These are phyloP conservation scores for Candida anglica DNA, from an alignment of 805 yeast species.

Conservation along the genomic window DNA sequence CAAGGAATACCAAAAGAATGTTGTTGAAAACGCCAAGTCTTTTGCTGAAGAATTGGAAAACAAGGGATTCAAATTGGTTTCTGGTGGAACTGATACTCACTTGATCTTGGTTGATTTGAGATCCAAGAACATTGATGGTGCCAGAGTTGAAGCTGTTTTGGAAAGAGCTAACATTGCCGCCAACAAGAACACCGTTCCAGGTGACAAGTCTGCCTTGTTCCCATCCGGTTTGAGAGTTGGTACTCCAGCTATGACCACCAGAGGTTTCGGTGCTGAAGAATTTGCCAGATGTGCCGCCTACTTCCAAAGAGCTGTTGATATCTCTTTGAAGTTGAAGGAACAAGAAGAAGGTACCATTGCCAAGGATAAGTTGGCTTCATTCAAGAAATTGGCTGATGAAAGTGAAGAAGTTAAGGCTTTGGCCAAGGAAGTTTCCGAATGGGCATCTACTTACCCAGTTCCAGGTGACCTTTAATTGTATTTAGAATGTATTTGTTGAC, in stretches of 20 bases:
- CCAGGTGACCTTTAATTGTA: conserved; percentile 62
- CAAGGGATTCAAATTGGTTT: conserved; percentile 77
- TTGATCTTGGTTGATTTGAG: conserved; percentile 88
- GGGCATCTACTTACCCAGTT: conserved; percentile 78
- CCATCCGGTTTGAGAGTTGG: conserved; percentile 98
- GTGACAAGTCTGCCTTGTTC: conserved; percentile 92
- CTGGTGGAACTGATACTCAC: conserved; percentile 96
- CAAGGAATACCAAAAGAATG: conserved; percentile 84
- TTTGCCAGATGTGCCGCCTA: conserved; percentile 75
- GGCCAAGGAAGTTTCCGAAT: conserved; percentile 61
- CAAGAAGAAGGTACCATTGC: conserved; percentile 55
- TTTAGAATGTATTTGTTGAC: no score
- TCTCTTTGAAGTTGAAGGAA: conserved; percentile 59
- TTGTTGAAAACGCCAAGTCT: conserved; percentile 80
- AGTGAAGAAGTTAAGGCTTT: conserved; percentile 56
- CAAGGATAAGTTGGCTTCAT: conserved; percentile 60
- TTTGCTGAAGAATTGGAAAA: conserved; percentile 71
- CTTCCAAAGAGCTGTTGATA: conserved; percentile 72
- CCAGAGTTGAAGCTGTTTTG: conserved; percentile 92
- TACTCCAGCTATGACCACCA: conserved; percentile 97
- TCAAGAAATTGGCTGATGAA: conserved; percentile 67
- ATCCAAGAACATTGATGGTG: conserved; percentile 91
- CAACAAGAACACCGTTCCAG: conserved; percentile 97
- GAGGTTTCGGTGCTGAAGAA: conserved; percentile 90
- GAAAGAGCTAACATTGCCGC: conserved; percentile 93